Conservation (phyloP, 2,329 filamentous ascomycete genomes). For the Penicillium oxalicum region DNA sequence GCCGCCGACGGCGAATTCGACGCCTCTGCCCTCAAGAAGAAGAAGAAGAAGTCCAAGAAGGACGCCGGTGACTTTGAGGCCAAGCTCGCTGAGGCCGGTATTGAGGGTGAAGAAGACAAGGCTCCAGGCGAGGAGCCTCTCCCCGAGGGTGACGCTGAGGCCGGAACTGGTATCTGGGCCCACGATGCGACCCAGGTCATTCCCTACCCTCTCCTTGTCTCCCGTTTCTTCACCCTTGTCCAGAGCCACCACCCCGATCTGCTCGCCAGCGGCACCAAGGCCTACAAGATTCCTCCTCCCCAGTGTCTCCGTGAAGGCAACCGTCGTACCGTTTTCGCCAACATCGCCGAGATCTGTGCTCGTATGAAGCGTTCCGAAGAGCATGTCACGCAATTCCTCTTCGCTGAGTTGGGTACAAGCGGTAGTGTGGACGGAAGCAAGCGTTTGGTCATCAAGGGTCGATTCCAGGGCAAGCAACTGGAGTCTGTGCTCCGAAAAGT, state of each 20-base stretch:
- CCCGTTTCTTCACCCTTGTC: slow-evolving; percentile 89
- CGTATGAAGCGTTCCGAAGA: slow-evolving; percentile 98
- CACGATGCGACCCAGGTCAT: slow-evolving; percentile 74
- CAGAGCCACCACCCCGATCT: slow-evolving; percentile 96
- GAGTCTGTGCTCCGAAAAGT: slow-evolving; percentile 80
- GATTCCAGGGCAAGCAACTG: slow-evolving; percentile 97
- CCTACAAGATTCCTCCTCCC: slow-evolving; percentile 97
- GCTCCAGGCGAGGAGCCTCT: slow-evolving; percentile 53
- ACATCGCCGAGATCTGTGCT: slow-evolving; percentile 98
- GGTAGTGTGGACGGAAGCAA: slow-evolving; percentile 90
- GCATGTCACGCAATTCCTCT: slow-evolving; percentile 94
- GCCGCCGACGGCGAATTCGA: slow-evolving; percentile 58
- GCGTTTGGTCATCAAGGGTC: slow-evolving; percentile 95
- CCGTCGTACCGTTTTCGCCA: slow-evolving; percentile 99
- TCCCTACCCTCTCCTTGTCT: slow-evolving; percentile 77
- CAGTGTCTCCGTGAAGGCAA: slow-evolving; percentile 99
- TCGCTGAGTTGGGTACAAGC: slow-evolving; percentile 95
- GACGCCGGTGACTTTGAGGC: slow-evolving; percentile 61
- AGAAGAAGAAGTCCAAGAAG: slow-evolving; percentile 63
- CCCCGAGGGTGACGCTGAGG: slow-evolving; percentile 69
- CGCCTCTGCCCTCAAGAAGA: slow-evolving; percentile 69
- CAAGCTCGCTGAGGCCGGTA: slow-evolving; percentile 57
- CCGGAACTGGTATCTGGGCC: slow-evolving; percentile 83
- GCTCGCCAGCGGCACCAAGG: slow-evolving; percentile 78
- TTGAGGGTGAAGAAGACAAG: slow-evolving; percentile 54